Base-by-base conservation (phyloP, 441 rosid species). In the Theobroma grandiflorum region DNA sequence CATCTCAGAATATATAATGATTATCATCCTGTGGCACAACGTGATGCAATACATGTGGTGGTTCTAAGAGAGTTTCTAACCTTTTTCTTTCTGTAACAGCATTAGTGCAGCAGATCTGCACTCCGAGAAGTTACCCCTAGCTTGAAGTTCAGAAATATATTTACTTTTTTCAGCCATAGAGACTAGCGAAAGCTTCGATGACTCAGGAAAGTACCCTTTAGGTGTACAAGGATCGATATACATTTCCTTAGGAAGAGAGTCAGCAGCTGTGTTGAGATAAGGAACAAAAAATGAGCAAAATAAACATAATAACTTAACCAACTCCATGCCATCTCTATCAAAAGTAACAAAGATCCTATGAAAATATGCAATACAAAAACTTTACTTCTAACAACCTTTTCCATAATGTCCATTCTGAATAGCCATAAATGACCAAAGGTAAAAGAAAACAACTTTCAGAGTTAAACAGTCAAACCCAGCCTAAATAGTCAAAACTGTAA, bases 71-170 rank as follows among this genome's bases (percentile, higher is more conserved):
- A 64, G 74, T 11, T 73, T 40, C 33, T 33, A 33, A 94, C 99
- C 95, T 89, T 89, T 93, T 87, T 89, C 99, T 80, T 86, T 87
- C 66, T 90, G 94, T 82, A 94, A 85, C 59, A 94, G 82, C 63
- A 62, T 72, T 8, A 88, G 77, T 33, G 98, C 89, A 66, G 94
- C 93, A 37, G 95, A 85, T 85, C 97, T 93, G 86, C 98, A 96
- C 84, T 90, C 86, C 9, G 99, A 94, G 88, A 92, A 96, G 90
- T 94, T 94, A 59, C 99, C 99, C 80, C 72, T 81, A 31, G 95
- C 87, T 70, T 87, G 87, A 83, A 93, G 78, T 63, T 81, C 63
- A 50, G 89, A 75, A 67, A 82, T 22, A 80, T 81, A 57, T 63
- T 75, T 83, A 64, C 80, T 83, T 80, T 84, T 81, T 79, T 81